These are phyloP conservation scores for Verticillium zaregamsianum DNA, from an alignment of 2,329 filamentous ascomycete species.

Conservation along the genomic window DNA sequence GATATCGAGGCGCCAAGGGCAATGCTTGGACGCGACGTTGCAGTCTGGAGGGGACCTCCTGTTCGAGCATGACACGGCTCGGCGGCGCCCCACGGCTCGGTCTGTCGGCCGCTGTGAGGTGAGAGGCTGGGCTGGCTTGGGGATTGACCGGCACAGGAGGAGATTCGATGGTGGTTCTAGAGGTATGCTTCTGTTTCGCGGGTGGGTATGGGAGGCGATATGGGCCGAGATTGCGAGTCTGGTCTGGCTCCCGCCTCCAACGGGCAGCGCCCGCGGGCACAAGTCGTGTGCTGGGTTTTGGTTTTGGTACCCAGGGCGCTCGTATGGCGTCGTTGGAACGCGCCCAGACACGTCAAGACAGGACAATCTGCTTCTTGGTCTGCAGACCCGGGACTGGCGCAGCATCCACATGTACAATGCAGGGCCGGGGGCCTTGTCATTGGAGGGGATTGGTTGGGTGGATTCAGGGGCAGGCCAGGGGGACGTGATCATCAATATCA, in stretches of 20 bases:
- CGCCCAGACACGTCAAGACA: background rate
- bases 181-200: background rate
- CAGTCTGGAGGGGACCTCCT: background rate
- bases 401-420: background rate
- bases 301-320: background rate
- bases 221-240: background rate
- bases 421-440: background rate
- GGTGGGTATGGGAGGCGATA: background rate
- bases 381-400: background rate
- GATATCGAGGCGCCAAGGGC: background rate
- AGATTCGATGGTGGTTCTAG: background rate
- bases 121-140: background rate
- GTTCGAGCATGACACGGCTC: too few relatives aligned
- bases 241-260: background rate
- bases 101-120: background rate
- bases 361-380: background rate
- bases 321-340: background rate
- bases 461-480: background rate
- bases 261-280: background rate
- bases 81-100: too few relatives aligned
- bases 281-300: background rate
- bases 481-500: background rate
- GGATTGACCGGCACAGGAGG: background rate
- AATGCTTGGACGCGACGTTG: background rate
- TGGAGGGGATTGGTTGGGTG: background rate